A percentile compares a stretch with the other conserved stretches of the same genome.
phyloP scores from a whole-genome alignment of 2,329 filamentous ascomycete species.

The Chalaropsis thielavioides region DNA sequence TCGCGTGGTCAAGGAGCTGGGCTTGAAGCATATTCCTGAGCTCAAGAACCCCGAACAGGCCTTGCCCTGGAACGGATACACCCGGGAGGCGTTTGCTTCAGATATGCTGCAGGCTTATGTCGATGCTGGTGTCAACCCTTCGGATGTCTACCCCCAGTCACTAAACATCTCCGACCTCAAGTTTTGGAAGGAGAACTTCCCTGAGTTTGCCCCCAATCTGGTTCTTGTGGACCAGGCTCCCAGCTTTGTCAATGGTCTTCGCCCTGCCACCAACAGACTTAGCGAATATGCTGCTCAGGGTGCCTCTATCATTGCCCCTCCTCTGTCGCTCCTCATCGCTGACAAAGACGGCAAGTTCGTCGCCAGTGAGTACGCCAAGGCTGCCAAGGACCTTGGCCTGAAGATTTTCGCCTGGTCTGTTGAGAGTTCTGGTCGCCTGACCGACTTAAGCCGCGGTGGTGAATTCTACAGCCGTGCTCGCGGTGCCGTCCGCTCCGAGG shows the following conservation, averaged over 20 bases:
- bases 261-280: conserved; percentile 44
- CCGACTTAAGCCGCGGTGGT: conserved; percentile 32
- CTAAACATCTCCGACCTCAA: conserved; percentile 50
- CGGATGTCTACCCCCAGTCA: conserved; percentile 47
- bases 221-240: conserved; percentile 52
- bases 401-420: conserved; percentile 55
- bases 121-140: conserved; percentile 35
- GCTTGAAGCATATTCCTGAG: conserved; percentile 50
- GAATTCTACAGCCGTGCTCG: conserved; percentile 45
- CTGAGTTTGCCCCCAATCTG: conserved; percentile 45
- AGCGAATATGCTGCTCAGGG: conserved; percentile 41
- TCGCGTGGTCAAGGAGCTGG: conserved; percentile 39
- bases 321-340: conserved; percentile 46
- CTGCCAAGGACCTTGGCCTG: conserved; percentile 45
- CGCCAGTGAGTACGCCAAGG: conserved; percentile 46
- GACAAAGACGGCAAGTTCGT: conserved; percentile 40
- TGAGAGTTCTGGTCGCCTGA: conserved; percentile 49
- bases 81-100: conserved; percentile 48
- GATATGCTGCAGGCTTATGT: conserved; percentile 50
- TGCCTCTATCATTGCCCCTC: conserved; percentile 48
- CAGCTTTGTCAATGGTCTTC: too few relatives aligned
- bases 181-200: conserved; percentile 51
- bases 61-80: conserved; percentile 57
- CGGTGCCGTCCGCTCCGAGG: conserved; percentile 44
- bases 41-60: conserved; percentile 54